Evolutionary conservation across 2,329 filamentous ascomycete genomes (phyloP), one percentile per base, ranked within the genome.

Genomic region (Elsinoe necatrix): DNA sequence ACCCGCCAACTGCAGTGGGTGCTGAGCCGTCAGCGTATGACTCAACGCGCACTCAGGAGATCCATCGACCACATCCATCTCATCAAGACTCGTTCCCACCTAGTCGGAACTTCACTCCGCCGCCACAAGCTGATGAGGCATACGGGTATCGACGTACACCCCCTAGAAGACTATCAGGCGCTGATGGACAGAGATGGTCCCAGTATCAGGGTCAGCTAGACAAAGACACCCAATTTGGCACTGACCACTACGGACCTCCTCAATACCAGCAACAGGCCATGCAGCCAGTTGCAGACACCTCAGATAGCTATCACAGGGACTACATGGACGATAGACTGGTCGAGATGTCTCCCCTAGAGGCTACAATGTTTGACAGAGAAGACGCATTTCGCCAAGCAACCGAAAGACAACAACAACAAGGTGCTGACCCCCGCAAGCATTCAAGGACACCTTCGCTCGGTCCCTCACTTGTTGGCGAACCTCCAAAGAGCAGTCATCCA

Each of bases 271-370:
- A 27, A 11, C 48, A 39, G 7, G 6, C 18, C 4, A n/a, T n/a
- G 2, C 48, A 29, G 8, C 18, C 29, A 14, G 52, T 55, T 1
- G 37, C 37, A 23, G 39, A 45, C 18, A 4, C n/a, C 9, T 35
- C 34, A 3, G 39, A 45, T 43, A 42, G 20, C 12, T 52, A 52
- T 21, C 48, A 52, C 39, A n/a, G 48, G 6, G 48, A 52, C 11
- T 52, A 52, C 31, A 52, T 52, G 48, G 48, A 52, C 11, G 42
- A 56, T 48, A n/a, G 41, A 20, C 41, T 45, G 4, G 54, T 45
- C 3, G 54, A 56, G 20, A 45, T 56, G 54, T 56, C 54, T n/a
- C 54, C 54, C 20, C 39, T 45, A 16, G 54, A 56, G 25, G 54
- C 54, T 14, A 45, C 31, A 16, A 23, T 56, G 41, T 29, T 45